Conservation (phyloP, 2,329 filamentous ascomycete species). For the Fusarium sp. region DNA sequence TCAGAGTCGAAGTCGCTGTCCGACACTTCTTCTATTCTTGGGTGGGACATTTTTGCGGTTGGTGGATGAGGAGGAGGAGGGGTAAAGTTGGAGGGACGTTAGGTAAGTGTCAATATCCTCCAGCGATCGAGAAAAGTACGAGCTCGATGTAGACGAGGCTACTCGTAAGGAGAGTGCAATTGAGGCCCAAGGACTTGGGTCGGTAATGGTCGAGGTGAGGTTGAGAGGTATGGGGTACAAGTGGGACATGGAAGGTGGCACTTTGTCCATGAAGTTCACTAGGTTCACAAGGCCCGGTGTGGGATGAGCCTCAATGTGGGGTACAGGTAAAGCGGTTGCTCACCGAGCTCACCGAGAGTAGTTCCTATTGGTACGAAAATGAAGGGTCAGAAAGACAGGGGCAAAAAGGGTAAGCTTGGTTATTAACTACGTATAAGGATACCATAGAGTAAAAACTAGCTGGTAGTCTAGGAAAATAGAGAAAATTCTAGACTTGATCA, state of each 20-base stretch:
- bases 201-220: constrained; percentile 10
- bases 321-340: constrained; percentile 10
- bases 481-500: neutral
- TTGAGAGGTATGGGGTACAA: constrained; percentile 27
- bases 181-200: neutral
- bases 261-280: constrained; percentile 23
- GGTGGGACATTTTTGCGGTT: constrained; percentile 74
- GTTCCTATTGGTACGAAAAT: neutral
- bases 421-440: neutral
- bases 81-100: neutral
- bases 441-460: neutral
- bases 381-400: neutral
- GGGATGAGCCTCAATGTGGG: constrained; percentile 38
- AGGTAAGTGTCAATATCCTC: neutral
- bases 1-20: constrained; percentile 83
- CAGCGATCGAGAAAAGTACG: neutral
- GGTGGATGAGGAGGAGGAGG: constrained; percentile 1
- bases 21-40: constrained; percentile 91
- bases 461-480: neutral
- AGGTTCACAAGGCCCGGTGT: constrained; percentile 29
- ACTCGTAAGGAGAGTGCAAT: neutral
- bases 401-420: neutral
- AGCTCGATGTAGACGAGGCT: neutral
- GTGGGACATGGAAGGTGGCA: constrained; percentile 34
- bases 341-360: constrained; percentile 20